These are phyloP conservation scores for Roridomyces roridus DNA, from an alignment of 768 basidiomycete genomes.

Conservation along the genomic window DNA sequence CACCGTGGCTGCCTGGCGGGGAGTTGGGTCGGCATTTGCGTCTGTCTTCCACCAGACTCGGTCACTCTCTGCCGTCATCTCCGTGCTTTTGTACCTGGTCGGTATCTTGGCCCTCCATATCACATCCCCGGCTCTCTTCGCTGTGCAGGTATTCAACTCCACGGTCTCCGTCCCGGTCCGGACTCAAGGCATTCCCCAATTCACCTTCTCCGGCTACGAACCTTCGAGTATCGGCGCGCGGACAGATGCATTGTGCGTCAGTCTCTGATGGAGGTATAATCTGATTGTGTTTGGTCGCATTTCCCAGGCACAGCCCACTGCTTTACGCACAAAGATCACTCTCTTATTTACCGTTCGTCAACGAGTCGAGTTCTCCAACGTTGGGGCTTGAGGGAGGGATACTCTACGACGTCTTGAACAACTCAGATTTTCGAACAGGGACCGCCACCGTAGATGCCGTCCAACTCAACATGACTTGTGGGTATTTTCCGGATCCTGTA, in stretches of 20 bases:
- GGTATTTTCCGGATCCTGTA: background rate
- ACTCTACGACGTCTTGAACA: background rate
- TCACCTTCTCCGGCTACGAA: no score
- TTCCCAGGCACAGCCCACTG: background rate
- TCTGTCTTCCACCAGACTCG: no score
- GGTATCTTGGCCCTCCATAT: no score
- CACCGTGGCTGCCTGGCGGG: no score
- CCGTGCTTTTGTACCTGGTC: no score
- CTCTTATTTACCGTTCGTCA: background rate
- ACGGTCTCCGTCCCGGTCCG: no score
- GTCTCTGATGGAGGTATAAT: background rate
- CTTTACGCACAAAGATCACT: background rate
- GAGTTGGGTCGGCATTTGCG: no score
- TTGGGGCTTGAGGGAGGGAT: background rate
- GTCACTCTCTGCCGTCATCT: no score
- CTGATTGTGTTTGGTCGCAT: background rate
- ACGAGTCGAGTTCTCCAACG: background rate
- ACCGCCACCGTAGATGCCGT: background rate
- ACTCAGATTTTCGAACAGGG: background rate
- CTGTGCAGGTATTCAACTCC: no score
- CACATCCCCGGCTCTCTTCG: no score
- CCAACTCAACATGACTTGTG: background rate
- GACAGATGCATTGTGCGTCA: background rate
- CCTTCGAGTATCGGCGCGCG: no score
- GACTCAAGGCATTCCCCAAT: no score